Evolutionary conservation across 345 rosid species (phyloP).

Genomic region (Hypericum androsaemum): DNA sequence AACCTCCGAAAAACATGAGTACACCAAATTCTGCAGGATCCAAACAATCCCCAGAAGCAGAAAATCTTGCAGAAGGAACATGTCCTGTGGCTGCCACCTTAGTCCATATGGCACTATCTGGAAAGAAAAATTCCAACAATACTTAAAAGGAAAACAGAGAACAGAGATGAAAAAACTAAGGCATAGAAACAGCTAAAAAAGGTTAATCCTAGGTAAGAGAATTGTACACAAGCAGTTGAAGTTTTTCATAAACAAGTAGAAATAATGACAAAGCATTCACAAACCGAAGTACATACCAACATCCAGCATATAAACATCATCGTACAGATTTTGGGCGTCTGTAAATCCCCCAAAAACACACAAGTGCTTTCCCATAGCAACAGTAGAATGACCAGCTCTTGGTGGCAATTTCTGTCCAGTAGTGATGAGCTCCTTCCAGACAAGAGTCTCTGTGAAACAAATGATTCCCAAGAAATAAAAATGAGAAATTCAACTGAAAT

Average conservation of each 20-base stretch:
- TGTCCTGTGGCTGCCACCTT: conserved; percentile 54
- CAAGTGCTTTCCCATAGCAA: conserved; percentile 73
- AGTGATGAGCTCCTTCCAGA: conserved; percentile 77
- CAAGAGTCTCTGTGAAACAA: conserved; percentile 53
- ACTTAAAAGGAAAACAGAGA: conserved; percentile 4
- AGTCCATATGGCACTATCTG: conserved; percentile 82
- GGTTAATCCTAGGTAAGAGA: background rate
- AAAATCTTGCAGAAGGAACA: conserved; percentile 94
- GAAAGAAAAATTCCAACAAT: conserved; percentile 2
- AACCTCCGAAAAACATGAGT: conserved; percentile 81
- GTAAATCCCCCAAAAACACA: conserved; percentile 97
- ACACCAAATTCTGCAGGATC: conserved; percentile 71
- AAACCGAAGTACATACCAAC: conserved; percentile 45
- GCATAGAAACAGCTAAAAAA: background rate
- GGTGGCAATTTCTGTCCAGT: conserved; percentile 76
- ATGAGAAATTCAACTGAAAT: conserved; percentile 11
- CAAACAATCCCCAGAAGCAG: conserved; percentile 81
- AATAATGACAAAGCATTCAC: conserved; percentile 1
- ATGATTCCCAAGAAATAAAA: conserved; percentile 5
- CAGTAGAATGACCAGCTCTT: conserved; percentile 92
- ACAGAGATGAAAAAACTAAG: background rate
- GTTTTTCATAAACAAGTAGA: no score
- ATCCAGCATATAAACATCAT: conserved; percentile 80
- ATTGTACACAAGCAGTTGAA: no score
- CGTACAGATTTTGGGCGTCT: conserved; percentile 82